These are phyloP conservation scores for Ustulina deusta DNA, from an alignment of 2,329 filamentous ascomycete species.

Conservation along the genomic window DNA sequence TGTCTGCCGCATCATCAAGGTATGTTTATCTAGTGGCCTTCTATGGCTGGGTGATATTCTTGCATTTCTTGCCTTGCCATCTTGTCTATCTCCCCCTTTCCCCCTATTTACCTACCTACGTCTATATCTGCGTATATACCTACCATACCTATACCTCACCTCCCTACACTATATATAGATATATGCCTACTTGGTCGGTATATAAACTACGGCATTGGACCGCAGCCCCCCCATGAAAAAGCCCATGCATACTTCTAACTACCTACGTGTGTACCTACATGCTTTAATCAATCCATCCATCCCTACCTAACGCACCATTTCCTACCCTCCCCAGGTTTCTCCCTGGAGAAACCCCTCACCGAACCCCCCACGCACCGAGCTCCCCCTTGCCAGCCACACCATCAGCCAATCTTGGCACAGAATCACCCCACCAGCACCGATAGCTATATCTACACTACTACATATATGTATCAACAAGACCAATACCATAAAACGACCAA, in stretches of 20 bases:
- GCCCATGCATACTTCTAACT: slow-evolving; percentile 33
- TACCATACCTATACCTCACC: neutral
- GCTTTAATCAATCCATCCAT: slow-evolving; percentile 21
- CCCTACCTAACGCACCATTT: slow-evolving; percentile 6
- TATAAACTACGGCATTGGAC: slow-evolving; percentile 14
- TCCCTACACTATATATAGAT: slow-evolving; percentile 29
- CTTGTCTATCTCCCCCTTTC: neutral
- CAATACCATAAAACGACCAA: neutral
- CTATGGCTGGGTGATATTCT: neutral
- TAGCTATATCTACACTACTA: neutral
- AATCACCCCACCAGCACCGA: slow-evolving; percentile 1
- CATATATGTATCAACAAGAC: neutral
- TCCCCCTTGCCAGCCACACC: slow-evolving; percentile 16
- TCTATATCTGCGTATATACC: too few relatives aligned
- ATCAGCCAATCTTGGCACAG: slow-evolving; percentile 23
- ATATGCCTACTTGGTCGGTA: slow-evolving; percentile 5
- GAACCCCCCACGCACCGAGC: slow-evolving; percentile 18
- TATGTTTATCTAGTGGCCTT: slow-evolving; percentile 55
- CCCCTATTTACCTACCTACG: neutral
- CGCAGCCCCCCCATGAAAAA: slow-evolving; percentile 34
- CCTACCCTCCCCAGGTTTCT: slow-evolving; percentile 3
- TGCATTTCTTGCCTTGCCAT: neutral
- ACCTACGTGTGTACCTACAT: slow-evolving; percentile 17
- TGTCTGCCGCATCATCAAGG: slow-evolving; percentile 95
- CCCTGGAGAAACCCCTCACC: slow-evolving; percentile 28